Evolutionary conservation across 164 flowering plant species (phyloP).

Genomic region (Liquidambar formosana): DNA sequence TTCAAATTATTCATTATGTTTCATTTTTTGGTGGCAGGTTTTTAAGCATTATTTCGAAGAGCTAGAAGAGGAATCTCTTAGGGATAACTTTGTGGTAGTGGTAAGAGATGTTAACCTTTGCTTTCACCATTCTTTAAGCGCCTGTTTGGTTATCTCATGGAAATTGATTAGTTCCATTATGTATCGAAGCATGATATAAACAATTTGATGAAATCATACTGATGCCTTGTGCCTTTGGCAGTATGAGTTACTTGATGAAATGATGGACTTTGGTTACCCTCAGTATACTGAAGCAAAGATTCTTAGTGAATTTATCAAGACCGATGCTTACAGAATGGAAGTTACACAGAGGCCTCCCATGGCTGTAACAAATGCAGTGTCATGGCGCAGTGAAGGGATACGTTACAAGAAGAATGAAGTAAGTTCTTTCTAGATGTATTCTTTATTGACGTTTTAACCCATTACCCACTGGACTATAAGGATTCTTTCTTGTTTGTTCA

Average conservation of each 20-base stretch:
- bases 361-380: conserved; percentile 99
- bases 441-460: background rate
- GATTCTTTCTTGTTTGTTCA: conserved; percentile 23
- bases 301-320: conserved; percentile 96
- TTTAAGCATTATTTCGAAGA: conserved; percentile 97
- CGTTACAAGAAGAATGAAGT: conserved; percentile 97
- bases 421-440: conserved; percentile 13
- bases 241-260: conserved; percentile 98
- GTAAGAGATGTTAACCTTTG: conserved; percentile 41
- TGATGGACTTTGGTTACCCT: conserved; percentile 99
- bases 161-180: no score
- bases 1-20: background rate
- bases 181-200: no score
- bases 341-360: conserved; percentile 96
- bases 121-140: background rate
- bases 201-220: conserved; percentile 6
- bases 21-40: conserved; percentile 44
- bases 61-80: conserved; percentile 94
- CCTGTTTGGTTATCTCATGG: no score
- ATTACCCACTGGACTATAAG: background rate
- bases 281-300: conserved; percentile 97
- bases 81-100: conserved; percentile 99
- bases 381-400: conserved; percentile 99
- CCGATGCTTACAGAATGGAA: conserved; percentile 99
- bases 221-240: conserved; percentile 30